These are phyloP conservation scores for Pseudognaphalium luteoalbum DNA, from an alignment of 129 eudicot genomes.

Conservation along the genomic window DNA sequence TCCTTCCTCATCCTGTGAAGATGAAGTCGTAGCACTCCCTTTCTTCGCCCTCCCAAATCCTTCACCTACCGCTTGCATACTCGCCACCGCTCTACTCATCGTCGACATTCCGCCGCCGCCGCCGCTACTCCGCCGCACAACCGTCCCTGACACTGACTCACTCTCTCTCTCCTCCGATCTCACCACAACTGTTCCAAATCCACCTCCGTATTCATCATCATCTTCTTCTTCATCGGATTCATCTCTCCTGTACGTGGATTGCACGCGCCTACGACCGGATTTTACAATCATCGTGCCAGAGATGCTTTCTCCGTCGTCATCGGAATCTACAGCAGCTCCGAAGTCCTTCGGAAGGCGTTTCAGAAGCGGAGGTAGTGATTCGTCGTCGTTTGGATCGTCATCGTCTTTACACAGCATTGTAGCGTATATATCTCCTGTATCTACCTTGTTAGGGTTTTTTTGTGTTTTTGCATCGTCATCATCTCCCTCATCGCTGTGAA, in stretches of 20 bases:
- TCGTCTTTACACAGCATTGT: conserved; percentile 71
- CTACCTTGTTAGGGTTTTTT: conserved; percentile 34
- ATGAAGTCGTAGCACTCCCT: conserved; percentile 41
- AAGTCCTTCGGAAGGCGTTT: conserved; percentile 90
- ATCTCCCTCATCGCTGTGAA: conserved; percentile 51
- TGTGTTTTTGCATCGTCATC: conserved; percentile 21
- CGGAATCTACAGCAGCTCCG: conserved; percentile 53
- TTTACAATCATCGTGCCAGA: conserved; percentile 81
- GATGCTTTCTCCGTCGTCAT: conserved; percentile 53
- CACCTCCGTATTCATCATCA: conserved; percentile 47
- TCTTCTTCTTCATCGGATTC: conserved; percentile 51
- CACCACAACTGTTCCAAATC: conserved; percentile 80
- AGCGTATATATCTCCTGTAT: conserved; percentile 51
- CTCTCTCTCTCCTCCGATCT: conserved; percentile 52
- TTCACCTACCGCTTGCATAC: conserved; percentile 82
- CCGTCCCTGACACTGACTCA: conserved; percentile 54
- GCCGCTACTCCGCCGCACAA: conserved; percentile 56
- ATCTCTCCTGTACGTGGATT: conserved; percentile 24
- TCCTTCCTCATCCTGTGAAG: conserved; percentile 39
- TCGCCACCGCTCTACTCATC: conserved; percentile 93
- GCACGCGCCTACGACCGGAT: conserved; percentile 37
- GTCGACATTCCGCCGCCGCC: conserved; percentile 48
- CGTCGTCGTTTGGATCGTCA: conserved; percentile 63
- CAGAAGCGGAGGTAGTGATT: conserved; percentile 85
- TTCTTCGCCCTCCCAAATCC: conserved; percentile 63